Percentiles rank a stretch among this genome's conserved stretches.
These are phyloP conservation scores for Chernovozyma aurita DNA, from an alignment of 1,139 yeast genomes.

Conservation along the genomic window DNA sequence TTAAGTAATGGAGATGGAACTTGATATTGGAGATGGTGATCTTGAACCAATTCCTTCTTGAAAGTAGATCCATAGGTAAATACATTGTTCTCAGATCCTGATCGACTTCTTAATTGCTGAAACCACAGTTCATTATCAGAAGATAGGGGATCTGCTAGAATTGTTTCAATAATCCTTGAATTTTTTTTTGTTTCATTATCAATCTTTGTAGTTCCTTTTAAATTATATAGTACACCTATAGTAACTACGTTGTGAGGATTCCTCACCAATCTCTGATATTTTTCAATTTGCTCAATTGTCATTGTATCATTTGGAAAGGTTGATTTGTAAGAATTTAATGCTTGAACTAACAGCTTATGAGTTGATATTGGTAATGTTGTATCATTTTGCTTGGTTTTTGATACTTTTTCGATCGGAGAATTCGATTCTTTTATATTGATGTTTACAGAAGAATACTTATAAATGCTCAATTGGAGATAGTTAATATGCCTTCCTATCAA, in stretches of 20 bases:
- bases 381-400: too few relatives aligned
- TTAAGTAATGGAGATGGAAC: slow-evolving; percentile 37
- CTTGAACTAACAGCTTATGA: slow-evolving; percentile 6
- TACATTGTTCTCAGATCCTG: slow-evolving; percentile 14
- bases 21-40: slow-evolving; percentile 3
- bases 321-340: slow-evolving; percentile 4
- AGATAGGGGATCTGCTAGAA: slow-evolving; percentile 43
- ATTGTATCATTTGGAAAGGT: slow-evolving; percentile 7
- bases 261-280: slow-evolving; percentile 8
- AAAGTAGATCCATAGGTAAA: slow-evolving; percentile 14
- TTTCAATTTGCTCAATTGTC: slow-evolving; percentile 8
- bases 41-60: slow-evolving; percentile 9
- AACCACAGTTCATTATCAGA: slow-evolving; percentile 31
- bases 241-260: slow-evolving; percentile 12
- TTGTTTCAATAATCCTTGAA: slow-evolving; percentile 30
- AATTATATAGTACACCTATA: slow-evolving; percentile 30
- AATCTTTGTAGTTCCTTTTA: slow-evolving; percentile 11
- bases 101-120: slow-evolving; percentile 18
- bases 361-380: too few relatives aligned
- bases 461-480: too few relatives aligned
- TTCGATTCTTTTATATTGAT: too few relatives aligned
- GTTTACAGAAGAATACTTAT: too few relatives aligned
- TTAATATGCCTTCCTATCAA: too few relatives aligned
- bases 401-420: too few relatives aligned
- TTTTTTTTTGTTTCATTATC: slow-evolving; percentile 14